These are phyloP conservation scores for Acanthamoeba polyphaga DNA, from an alignment of 208 protist genomes.

Conservation along the genomic window DNA sequence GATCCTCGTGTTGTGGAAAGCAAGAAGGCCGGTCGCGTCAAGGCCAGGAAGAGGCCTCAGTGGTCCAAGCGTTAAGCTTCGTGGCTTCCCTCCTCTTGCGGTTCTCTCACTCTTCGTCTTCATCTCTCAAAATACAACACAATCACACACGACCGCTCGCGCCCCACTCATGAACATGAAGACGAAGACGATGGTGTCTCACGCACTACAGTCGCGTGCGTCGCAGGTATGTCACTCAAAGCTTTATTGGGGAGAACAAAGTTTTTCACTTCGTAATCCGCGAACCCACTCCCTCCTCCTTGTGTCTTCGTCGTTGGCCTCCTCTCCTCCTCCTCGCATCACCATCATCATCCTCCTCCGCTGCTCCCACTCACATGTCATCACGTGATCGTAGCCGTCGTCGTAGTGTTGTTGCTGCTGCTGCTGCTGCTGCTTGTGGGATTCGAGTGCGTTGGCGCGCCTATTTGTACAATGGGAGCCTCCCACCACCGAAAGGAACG, in stretches of 20 bases:
- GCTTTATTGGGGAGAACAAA: neutral
- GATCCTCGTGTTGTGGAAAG: conserved; percentile 68
- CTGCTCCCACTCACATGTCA: neutral
- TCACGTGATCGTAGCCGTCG: neutral
- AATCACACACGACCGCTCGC: neutral
- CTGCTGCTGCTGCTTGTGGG: neutral
- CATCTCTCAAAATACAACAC: neutral
- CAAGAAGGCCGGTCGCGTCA: conserved; percentile 73
- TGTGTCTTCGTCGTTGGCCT: neutral
- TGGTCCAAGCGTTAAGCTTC: conserved; percentile 71
- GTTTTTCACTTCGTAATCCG: neutral
- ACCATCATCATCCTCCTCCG: neutral
- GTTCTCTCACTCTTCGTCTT: neutral
- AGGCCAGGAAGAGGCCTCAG: conserved; percentile 64
- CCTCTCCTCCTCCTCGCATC: neutral
- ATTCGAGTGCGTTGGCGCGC: conserved; percentile 38
- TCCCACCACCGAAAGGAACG: conserved; percentile 14
- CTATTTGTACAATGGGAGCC: conserved; percentile 61
- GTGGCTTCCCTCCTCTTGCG: neutral
- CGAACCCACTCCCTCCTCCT: too few relatives aligned
- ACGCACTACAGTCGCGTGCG: too few relatives aligned
- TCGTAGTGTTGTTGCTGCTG: neutral
- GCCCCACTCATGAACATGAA: too few relatives aligned
- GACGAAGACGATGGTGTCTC: too few relatives aligned
- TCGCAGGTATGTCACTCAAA: too few relatives aligned